Evolutionary conservation across 495 filamentous ascomycete genomes (phyloP), one percentile per base, ranked within the genome.

Genomic region (Podospora pseudocomata): DNA sequence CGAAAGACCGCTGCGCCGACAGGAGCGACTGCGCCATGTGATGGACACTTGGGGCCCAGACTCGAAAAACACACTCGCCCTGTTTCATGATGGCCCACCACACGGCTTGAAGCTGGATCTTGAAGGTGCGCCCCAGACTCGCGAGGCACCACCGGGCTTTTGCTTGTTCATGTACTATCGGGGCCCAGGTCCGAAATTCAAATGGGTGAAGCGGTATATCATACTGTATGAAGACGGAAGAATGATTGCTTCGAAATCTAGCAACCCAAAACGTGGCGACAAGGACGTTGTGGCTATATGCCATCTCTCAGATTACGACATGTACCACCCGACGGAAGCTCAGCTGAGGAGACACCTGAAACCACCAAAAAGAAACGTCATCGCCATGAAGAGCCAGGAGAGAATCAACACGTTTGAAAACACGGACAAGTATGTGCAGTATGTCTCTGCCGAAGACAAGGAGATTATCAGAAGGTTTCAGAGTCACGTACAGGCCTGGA

Each of bases 11-110:
- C 76, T 99, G 27, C 91, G 95, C 15, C 88, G 86, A 7, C 97
- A 97, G 76, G 95, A 99, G 80, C 87, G 86, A 68, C 84, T 98
- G 28, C 86, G 93, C 49, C 92, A 97, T 77, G 86, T 97, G 28
- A 84, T 97, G 85, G 96, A 94, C 76, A 95, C 93, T 3, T 99
- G 95, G 95, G 88, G 94, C 44, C 79, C 83, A 18, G 93, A 96
- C 75, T 80, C 82, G 1, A 86, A 91, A 69, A 94, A 95, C 74
- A 77, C 81, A 1, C 80, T 97, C 19, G 74, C 90, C 18, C 77
- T 97, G 20, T 53, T 65, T 19, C 57, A 76, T 16, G 79, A 82
- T 67, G 73, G 77, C 2, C 70, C 75, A 30, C 70, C 78, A 20
- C 71, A 74, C 13, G 74, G 80, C 64, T 57, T 65, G 15, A 86